Conservation (phyloP, 1,284 basidiomycete species). For the Puccinia polysora region DNA sequence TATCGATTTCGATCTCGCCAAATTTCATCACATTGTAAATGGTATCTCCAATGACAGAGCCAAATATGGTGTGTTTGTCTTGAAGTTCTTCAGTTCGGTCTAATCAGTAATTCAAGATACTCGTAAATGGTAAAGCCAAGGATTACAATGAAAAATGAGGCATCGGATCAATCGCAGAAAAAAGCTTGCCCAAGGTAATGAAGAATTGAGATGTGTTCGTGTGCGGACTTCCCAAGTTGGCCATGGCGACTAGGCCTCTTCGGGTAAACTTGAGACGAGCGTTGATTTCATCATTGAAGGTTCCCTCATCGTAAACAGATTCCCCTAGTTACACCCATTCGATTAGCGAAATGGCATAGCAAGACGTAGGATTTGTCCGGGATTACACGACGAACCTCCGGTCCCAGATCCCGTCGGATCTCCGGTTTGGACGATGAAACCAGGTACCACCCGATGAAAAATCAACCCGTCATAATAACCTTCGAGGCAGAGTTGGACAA, state of each 20-base stretch:
- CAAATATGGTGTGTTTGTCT: slow-evolving; percentile 82
- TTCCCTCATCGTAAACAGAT: slow-evolving; percentile 50
- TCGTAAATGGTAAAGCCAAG: background rate
- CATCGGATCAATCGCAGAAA: background rate
- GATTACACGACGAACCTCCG: slow-evolving; percentile 59
- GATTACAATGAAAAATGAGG: background rate
- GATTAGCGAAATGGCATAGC: background rate
- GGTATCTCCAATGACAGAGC: slow-evolving; percentile 54
- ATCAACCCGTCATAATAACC: slow-evolving; percentile 86
- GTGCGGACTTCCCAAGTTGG: slow-evolving; percentile 67
- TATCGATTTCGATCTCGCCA: slow-evolving; percentile 77
- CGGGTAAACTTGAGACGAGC: slow-evolving; percentile 74
- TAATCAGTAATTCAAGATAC: slow-evolving; percentile 49
- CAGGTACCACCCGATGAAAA: slow-evolving; percentile 82
- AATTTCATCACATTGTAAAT: slow-evolving; percentile 59
- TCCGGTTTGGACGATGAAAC: slow-evolving; percentile 90
- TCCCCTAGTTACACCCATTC: slow-evolving; percentile 31
- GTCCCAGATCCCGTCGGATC: slow-evolving; percentile 84
- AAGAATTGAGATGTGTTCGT: slow-evolving; percentile 55
- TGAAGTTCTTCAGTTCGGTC: slow-evolving; percentile 82
- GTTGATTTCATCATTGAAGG: slow-evolving; percentile 81
- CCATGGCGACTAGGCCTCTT: slow-evolving; percentile 88
- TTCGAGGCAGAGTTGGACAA: slow-evolving; percentile 49
- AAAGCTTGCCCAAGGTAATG: background rate
- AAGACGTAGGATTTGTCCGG: slow-evolving; percentile 51